Conservation (phyloP, 176 grass and related monocot species). For the Musa troglodytarum region DNA sequence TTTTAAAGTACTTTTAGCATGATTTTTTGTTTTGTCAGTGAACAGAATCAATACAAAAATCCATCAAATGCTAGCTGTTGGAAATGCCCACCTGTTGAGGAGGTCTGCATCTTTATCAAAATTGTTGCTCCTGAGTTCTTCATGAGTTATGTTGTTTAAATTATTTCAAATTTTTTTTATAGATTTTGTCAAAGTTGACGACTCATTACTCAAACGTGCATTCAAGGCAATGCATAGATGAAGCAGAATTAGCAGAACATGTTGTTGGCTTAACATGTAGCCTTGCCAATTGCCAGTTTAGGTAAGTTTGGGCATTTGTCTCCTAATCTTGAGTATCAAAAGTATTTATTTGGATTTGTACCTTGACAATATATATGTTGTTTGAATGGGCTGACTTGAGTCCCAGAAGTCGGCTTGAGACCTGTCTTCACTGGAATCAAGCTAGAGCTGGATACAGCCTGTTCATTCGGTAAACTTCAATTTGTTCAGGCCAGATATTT, state of each 20-base stretch:
- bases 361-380: too few species aligned
- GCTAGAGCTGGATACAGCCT: too few species aligned
- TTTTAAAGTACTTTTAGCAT: background rate
- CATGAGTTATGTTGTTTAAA: background rate
- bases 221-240: conserved; percentile 83
- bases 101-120: conserved; percentile 37
- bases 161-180: background rate
- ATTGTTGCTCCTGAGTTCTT: conserved; percentile 2
- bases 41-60: conserved; percentile 68
- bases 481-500: too few species aligned
- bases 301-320: conserved; percentile 20
- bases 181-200: conserved; percentile 66
- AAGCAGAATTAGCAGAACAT: conserved; percentile 84
- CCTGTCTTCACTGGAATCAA: too few species aligned
- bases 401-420: too few species aligned
- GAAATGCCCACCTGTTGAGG: conserved; percentile 61
- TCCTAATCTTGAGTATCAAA: background rate
- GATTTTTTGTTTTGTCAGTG: conserved; percentile 32
- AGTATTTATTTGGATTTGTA: background rate
- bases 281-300: conserved; percentile 77
- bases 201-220: conserved; percentile 65
- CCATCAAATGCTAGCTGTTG: conserved; percentile 39
- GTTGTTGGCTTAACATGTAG: conserved; percentile 76
- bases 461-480: too few species aligned
- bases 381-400: too few species aligned